A percentile compares a stretch with the other conserved stretches of the same genome.
These are phyloP conservation scores for Madurella mycetomatis DNA, from an alignment of 2,329 filamentous ascomycete species.

Conservation along the genomic window DNA sequence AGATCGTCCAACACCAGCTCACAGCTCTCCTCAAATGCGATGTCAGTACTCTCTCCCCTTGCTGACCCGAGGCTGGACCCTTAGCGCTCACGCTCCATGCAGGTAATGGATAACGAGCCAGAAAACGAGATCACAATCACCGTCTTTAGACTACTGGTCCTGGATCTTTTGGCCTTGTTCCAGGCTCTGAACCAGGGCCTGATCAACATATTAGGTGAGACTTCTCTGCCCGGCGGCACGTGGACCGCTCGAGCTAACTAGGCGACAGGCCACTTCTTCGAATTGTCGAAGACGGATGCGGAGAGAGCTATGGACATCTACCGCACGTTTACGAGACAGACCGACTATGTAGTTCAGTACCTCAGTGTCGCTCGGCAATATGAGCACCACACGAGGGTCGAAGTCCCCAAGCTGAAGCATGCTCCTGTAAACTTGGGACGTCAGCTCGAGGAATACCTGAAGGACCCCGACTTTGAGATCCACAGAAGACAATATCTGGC, in stretches of 20 bases:
- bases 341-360: conserved; percentile 87
- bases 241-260: conserved; percentile 20
- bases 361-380: conserved; percentile 82
- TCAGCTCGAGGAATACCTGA: conserved; percentile 89
- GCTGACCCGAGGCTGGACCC: background rate
- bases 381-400: conserved; percentile 84
- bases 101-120: conserved; percentile 78
- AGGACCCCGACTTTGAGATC: conserved; percentile 91
- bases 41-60: conserved; percentile 16
- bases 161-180: conserved; percentile 86
- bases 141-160: conserved; percentile 83
- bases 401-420: conserved; percentile 96
- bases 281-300: conserved; percentile 93
- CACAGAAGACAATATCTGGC: conserved; percentile 89
- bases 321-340: conserved; percentile 85
- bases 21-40: conserved; percentile 83
- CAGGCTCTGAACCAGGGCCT: conserved; percentile 95
- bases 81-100: background rate
- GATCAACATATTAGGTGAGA: conserved; percentile 88
- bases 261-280: conserved; percentile 82
- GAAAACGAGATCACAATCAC: conserved; percentile 97
- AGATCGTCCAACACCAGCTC: conserved; percentile 84
- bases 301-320: conserved; percentile 90
- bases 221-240: background rate
- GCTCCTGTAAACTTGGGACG: conserved; percentile 86